Evolutionary conservation across 306 rosid genomes (phyloP).

Genomic region (Pueraria montana): DNA sequence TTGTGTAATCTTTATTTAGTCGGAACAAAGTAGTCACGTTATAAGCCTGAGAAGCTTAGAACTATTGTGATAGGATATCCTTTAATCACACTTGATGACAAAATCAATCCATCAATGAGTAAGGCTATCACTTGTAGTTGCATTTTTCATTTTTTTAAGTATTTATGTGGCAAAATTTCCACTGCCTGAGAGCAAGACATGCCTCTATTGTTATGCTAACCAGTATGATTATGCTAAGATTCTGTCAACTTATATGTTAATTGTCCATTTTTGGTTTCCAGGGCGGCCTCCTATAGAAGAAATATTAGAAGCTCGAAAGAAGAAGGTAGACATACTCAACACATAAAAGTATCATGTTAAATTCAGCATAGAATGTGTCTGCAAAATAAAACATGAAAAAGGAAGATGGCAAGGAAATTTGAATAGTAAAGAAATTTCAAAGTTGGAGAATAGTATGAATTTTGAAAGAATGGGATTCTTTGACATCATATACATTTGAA

Average conservation of each 20-base stretch:
- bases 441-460: slow-evolving; percentile 10
- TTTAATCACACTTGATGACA: slow-evolving; percentile 21
- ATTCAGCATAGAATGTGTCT: slow-evolving; percentile 10
- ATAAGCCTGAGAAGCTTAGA: slow-evolving; percentile 8
- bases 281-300: slow-evolving; percentile 88
- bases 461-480: slow-evolving; percentile 6
- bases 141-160: slow-evolving; percentile 22
- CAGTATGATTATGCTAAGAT: slow-evolving; percentile 19
- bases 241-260: not conserved
- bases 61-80: slow-evolving; percentile 6
- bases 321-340: slow-evolving; percentile 66
- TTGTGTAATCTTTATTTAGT: not conserved
- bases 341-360: slow-evolving; percentile 10
- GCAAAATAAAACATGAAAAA: slow-evolving; percentile 12
- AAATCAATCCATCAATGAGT: slow-evolving; percentile 19
- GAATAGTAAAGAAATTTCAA: not conserved
- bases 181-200: slow-evolving; percentile 22
- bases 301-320: slow-evolving; percentile 70
- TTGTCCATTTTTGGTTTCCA: slow-evolving; percentile 48
- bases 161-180: not conserved
- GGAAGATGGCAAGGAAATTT: slow-evolving; percentile 2
- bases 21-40: slow-evolving; percentile 9
- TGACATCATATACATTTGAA: slow-evolving; percentile 10
- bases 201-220: slow-evolving; percentile 17
- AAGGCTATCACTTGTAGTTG: slow-evolving; percentile 6